Evolutionary conservation across 306 rosid genomes (phyloP).

Genomic region (Cicer cuneatum): DNA sequence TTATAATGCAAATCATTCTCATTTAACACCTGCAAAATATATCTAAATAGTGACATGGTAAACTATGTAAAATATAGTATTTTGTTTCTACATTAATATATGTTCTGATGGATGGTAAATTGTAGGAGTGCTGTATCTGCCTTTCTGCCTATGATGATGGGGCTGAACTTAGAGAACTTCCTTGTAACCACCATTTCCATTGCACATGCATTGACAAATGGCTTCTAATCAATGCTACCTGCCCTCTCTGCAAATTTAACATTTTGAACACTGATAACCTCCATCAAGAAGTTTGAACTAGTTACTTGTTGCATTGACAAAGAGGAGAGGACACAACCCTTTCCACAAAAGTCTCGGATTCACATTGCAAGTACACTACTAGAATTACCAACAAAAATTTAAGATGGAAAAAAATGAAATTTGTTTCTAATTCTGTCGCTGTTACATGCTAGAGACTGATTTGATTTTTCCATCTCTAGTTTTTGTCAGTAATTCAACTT

Average conservation of each 20-base stretch:
- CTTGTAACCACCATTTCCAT: slow-evolving; percentile 88
- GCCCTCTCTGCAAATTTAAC: slow-evolving; percentile 94
- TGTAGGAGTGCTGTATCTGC: slow-evolving; percentile 89
- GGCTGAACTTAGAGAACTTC: slow-evolving; percentile 76
- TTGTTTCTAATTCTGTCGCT: background rate
- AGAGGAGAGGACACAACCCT: background rate
- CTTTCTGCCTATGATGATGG: slow-evolving; percentile 71
- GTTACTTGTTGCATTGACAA: slow-evolving; percentile 30
- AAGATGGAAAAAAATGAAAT: background rate
- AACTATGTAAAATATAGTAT: background rate
- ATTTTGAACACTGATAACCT: slow-evolving; percentile 53
- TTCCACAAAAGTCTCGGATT: slow-evolving; percentile 10
- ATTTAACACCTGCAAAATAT: slow-evolving; percentile 17
- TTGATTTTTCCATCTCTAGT: background rate
- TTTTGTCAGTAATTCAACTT: background rate
- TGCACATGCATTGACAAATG: slow-evolving; percentile 88
- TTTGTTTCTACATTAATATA: background rate
- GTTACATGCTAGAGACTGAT: background rate
- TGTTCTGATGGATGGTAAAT: slow-evolving; percentile 36
- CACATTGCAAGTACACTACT: slow-evolving; percentile 6
- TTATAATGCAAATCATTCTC: background rate
- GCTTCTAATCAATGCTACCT: slow-evolving; percentile 74
- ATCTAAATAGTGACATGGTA: background rate
- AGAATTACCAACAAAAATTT: background rate
- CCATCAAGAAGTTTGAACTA: slow-evolving; percentile 54